Evolutionary conservation across 139 green algal species (phyloP), one percentile per base, ranked within the genome.

Genomic region (Haematococcus lacustris): DNA sequence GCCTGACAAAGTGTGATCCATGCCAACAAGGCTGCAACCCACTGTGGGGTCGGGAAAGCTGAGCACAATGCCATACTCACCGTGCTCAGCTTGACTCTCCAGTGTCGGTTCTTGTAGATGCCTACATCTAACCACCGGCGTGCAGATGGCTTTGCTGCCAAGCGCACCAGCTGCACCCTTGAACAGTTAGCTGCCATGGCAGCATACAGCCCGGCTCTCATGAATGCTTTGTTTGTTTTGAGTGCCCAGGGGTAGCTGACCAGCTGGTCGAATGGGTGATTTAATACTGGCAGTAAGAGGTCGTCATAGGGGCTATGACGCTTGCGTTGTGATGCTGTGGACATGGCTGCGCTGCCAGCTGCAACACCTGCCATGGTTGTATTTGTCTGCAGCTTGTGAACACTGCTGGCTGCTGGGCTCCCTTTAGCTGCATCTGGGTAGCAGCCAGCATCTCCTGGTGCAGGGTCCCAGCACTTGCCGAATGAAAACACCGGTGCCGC

Each of bases 61-160:
- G n/a, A n/a, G n/a, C n/a, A n/a, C n/a, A n/a, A n/a, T n/a, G n/a
- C n/a, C 53, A 26, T 34, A 0, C 76, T 59, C 66, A 81, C 76
- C 76, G 76, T 81, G 65, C 77, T 81, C 65, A 81, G 43, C 47
- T 73, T 75, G 35, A 84, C 78, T 34, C 41, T 63, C 72, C 73
- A 84, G 74, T 84, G 78, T 50, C 65, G 37, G 66, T 84, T 84
- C 70, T 80, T 64, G 71, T 84, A 84, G 23, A 84, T 78, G 66
- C 78, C 78, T 38, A 84, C 74, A n/a, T 84, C 78, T 66, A 84
- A 43, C 70, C 60, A 34, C 47, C 63, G 47, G 21, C 43, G 28
- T 26, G 59, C 68, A 21, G 26, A 47, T 9, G 33, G 33, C 43
- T 1, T 78, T 23, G 66, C 38, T 5, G 38, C 68, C 38, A 82